These are phyloP conservation scores for Citrus maxima DNA, from an alignment of 345 rosid species.

Conservation along the genomic window DNA sequence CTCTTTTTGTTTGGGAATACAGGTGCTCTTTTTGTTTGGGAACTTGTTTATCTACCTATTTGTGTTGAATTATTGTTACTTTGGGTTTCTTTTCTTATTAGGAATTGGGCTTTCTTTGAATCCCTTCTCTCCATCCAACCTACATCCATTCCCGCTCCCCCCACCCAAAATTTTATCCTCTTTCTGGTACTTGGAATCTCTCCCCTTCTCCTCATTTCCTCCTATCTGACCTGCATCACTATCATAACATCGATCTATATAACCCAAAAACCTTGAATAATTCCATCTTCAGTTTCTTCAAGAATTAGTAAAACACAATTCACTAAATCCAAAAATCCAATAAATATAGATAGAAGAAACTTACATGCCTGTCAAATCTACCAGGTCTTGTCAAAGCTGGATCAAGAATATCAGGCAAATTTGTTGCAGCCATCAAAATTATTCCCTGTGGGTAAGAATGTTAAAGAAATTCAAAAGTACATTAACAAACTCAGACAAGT, in stretches of 20 bases:
- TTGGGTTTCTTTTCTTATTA: too few relatives aligned
- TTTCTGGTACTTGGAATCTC: too few relatives aligned
- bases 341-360: slow-evolving; percentile 22
- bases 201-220: too few relatives aligned
- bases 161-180: too few relatives aligned
- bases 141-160: too few relatives aligned
- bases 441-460: slow-evolving; percentile 61
- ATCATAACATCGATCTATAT: background rate
- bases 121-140: too few relatives aligned
- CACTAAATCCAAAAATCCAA: background rate
- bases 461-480: slow-evolving; percentile 10
- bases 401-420: slow-evolving; percentile 97
- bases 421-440: slow-evolving; percentile 98
- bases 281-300: background rate
- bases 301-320: background rate
- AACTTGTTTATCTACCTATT: too few relatives aligned
- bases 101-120: too few relatives aligned
- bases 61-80: too few relatives aligned
- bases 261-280: slow-evolving; percentile 2
- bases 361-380: slow-evolving; percentile 97
- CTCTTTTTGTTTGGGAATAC: too few relatives aligned
- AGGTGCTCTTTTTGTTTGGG: too few relatives aligned
- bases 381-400: slow-evolving; percentile 99
- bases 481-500: background rate
- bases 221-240: too few relatives aligned